A percentile compares a stretch with the other conserved stretches of the same genome.
These are phyloP conservation scores for Pythium dissotocum DNA, from an alignment of 352 stramenopile species.

Conservation along the genomic window DNA sequence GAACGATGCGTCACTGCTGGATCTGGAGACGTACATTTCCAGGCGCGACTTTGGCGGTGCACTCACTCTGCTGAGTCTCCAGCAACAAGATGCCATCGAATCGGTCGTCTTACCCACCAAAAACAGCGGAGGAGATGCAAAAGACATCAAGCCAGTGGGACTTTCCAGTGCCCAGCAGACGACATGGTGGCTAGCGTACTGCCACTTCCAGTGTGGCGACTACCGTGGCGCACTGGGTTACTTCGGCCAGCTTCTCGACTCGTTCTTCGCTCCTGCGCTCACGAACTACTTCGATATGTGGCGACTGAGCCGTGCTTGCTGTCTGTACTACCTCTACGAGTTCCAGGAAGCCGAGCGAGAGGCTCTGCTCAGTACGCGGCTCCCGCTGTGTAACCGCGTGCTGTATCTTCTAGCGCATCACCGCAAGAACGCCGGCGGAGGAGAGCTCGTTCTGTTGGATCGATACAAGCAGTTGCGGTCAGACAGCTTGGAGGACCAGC, in stretches of 20 bases:
- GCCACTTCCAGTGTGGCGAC: conserved; percentile 59
- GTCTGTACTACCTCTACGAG: conserved; percentile 50
- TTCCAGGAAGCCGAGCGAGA: conserved; percentile 54
- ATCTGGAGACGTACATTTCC: conserved; percentile 48
- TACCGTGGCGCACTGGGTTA: conserved; percentile 41
- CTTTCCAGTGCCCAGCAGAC: conserved; percentile 12
- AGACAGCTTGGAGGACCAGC: conserved; percentile 35
- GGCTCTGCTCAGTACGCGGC: conserved; percentile 41
- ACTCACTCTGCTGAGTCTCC: conserved; percentile 39
- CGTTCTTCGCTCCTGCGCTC: conserved; percentile 8
- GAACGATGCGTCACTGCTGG: conserved; percentile 21
- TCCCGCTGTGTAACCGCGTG: conserved; percentile 52
- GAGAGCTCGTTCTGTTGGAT: conserved; percentile 84
- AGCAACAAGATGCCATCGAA: conserved; percentile 27
- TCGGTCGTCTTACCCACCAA: not conserved
- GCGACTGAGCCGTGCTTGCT: conserved; percentile 54
- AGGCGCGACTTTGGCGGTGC: conserved; percentile 48
- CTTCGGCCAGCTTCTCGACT: conserved; percentile 52
- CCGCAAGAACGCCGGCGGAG: conserved; percentile 33
- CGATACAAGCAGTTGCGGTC: conserved; percentile 50
- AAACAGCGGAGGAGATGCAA: not conserved
- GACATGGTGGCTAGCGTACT: conserved; percentile 75
- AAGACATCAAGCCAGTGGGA: not conserved
- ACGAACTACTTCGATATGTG: conserved; percentile 35
- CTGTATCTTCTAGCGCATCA: conserved; percentile 48